Percentiles rank a stretch among this genome's conserved stretches.
phyloP scores from a whole-genome alignment of 768 basidiomycete species.

The Collybia mongolica region DNA sequence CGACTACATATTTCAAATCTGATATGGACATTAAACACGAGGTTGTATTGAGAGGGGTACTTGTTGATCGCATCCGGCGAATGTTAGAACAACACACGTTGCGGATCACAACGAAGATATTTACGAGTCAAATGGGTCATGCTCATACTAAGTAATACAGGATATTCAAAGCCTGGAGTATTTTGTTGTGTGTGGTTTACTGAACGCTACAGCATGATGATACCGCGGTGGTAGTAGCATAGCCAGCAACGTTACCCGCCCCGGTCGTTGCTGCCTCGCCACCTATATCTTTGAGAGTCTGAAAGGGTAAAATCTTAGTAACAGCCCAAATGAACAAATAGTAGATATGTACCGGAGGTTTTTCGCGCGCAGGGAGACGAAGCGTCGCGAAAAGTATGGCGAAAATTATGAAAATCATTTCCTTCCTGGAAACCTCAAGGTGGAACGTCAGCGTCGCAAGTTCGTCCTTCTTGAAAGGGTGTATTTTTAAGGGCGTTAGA shows the following conservation, averaged over 20 bases:
- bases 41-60: too few species aligned
- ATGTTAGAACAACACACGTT: too few species aligned
- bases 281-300: background rate
- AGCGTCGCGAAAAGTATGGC: constrained; percentile 10
- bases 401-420: constrained; percentile 15
- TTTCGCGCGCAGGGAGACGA: constrained; percentile 7
- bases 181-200: too few species aligned
- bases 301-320: background rate
- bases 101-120: too few species aligned
- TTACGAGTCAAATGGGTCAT: too few species aligned
- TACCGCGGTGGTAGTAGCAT: background rate
- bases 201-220: too few species aligned
- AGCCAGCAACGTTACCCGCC: background rate
- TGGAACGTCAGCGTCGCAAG: constrained; percentile 14
- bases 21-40: too few species aligned
- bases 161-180: too few species aligned
- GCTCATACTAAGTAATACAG: too few species aligned
- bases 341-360: constrained; percentile 7
- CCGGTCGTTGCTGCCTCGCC: background rate
- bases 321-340: background rate
- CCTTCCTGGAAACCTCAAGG: constrained; percentile 10
- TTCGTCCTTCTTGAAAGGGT: constrained; percentile 14
- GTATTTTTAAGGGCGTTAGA: constrained; percentile 6
- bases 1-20: too few species aligned
- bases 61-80: too few species aligned